Evolutionary conservation across 768 basidiomycete genomes (phyloP), one percentile per base, ranked within the genome.

Genomic region (Suillus variegatus): DNA sequence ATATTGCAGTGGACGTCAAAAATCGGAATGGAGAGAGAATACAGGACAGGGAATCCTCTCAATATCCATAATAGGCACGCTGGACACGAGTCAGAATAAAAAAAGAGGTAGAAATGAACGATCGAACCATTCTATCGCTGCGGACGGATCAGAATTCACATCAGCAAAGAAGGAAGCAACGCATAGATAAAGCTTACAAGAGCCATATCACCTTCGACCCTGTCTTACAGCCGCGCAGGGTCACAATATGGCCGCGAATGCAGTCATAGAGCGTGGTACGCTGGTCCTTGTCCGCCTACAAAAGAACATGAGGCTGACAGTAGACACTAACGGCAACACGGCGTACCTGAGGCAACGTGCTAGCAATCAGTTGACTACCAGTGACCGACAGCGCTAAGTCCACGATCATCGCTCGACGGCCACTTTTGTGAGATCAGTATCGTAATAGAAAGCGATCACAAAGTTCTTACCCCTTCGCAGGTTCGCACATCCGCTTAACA

Each of bases 131-230:
- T 74, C 85, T 81, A 71, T 88, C 87, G 69, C 86, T 87, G 66
- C 20, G 46, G 35, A 25, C n/a, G 10, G n/a, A 61, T 51, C 7
- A 32, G 32, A 32, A 47, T 67, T 51, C 49, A 61, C 68, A 68
- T 60, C 54, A 47, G 7, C 41, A 25, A 36, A 32, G 20, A 22
- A 20, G 35, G 63, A 38, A 20, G 46, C n/a, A 41, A 16, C 52
- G 54, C 25, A 64, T 54, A 28, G 67, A 52, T 52, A 32, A 41
- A 46, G 60, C 84, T 57, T 73, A 85, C 84, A 95, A 95, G 60
- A 95, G 82, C 93, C 93, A 95, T 72, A 94, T 94, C 72, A 94
- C 92, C 74, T 93, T 94, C 1, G 93, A 94, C 35, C 93, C 93
- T 2, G 93, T 93, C 82, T 94, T 94, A 74, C 92, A 94, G 25